Base-by-base conservation (phyloP, 768 basidiomycete species). In the Amanita brunnescens region DNA sequence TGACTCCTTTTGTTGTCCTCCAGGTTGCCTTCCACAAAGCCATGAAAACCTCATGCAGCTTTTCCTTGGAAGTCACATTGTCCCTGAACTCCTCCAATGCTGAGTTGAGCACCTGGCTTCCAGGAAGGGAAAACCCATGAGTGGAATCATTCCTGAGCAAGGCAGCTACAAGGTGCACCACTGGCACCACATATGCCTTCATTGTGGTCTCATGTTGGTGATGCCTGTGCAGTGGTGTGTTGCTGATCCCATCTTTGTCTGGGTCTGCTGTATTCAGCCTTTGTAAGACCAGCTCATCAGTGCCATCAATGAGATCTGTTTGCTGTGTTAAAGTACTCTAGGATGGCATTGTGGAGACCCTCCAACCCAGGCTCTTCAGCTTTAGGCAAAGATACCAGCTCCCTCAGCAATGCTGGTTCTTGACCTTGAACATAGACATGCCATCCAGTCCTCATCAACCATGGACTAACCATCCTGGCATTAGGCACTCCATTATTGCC, bases 231-330 rank as follows among this genome's bases (percentile, higher is more conserved):
- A 67, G 53, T 0, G 64, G 62, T 0, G 46, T 58, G 51, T 64
- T 61, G 43, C 54, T 58, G n/a, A 65, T 60, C 0, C 61, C 57
- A 13, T 52, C 46, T n/a, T 59, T 55, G 14, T 29, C 18, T n/a
- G 53, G 52, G 24, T 55, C 43, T 1, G 51, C 37, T 0, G 51
- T 47, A 51, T 57, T 56, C 5, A 62, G 29, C 14, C 24, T 50
- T 20, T 58, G 55, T 0, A 62, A 52, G 1, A 57, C 49, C 0
- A 62, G 55, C 7, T 52, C 42, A 1, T 56, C 39, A 1, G 55
- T 58, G 14, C 42, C 4, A 8, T 57, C 51, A 1, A 62, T 47
- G 18, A 53, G n/a, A 18, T 1, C 14, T 21, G 2, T 40, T 47
- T 1, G 56, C 58, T 1, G 23, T 4, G 3, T 30, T 2, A 33